Base-by-base conservation (phyloP, 345 rosid species). In the Syzygium oleosum region DNA sequence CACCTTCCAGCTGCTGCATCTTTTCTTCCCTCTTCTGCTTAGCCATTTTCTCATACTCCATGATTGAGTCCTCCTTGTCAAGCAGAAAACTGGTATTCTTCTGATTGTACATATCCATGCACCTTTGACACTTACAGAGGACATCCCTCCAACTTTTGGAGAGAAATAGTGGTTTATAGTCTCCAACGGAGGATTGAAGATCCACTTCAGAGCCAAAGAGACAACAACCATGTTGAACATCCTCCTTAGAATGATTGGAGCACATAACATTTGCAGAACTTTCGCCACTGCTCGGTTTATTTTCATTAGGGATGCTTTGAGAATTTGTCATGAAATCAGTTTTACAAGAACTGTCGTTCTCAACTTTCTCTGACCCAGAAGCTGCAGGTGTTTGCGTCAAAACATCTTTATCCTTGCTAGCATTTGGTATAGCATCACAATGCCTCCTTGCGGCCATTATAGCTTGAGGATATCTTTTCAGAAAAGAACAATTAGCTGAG, bases 21-120 rank as follows among this genome's bases (percentile, higher is more conserved):
- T 97, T 97, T 91, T 98, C 97, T 90, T 95, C 95, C 91, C 99
- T 95, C 91, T 91, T 98, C 92, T 92, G 95, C 90, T 96, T 97
- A 51, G 98, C 98, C 88, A 91, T 92, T 89, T 92, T 93, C 93
- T 98, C 99, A 83, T 98, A 98, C 87, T 97, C 99, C 31, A 89
- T 94, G 85, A 98, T 97, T 3, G 98, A 93, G 88, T 96, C 99
- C 86, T 97, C 99, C 89, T 90, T 93, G 85, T 95, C 98, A 84
- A 96, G 87, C 73, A 97, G 91, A 91, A 92, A 96, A 89, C 95
- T 88, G 85, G 96, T 90, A 52, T 91, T 90, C 91, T 93, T 95
- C 92, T 91, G 85, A 78, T 58, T 94, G 68, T 95, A 95, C 94
- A 95, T 92, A 86, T 92, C 92, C 79, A 94, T 79, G 92, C 99